Conservation (phyloP, 139 green algal genomes). For the Closterium sp. region DNA sequence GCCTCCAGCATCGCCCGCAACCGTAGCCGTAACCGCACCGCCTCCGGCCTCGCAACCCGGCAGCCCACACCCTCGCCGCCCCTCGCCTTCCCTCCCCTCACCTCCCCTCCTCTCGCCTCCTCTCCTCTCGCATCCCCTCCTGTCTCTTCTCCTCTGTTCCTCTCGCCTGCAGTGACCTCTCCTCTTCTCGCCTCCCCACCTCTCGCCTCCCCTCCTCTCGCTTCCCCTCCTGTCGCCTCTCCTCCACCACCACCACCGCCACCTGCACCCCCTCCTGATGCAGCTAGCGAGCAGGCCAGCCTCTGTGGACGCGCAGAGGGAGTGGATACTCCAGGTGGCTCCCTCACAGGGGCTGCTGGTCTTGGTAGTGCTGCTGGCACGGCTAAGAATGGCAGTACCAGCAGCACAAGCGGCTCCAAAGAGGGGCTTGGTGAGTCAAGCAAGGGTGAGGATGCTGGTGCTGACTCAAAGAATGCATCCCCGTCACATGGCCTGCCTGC, state of each 20-base stretch:
- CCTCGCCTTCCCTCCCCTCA: background rate
- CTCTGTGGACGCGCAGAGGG: too few relatives aligned
- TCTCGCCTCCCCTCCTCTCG: background rate
- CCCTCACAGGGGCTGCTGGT: too few relatives aligned
- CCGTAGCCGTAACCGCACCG: conserved; percentile 21
- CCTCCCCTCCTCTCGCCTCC: background rate
- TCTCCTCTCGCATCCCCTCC: background rate
- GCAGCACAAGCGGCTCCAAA: background rate
- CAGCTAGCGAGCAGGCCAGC: background rate
- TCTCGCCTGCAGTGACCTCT: background rate
- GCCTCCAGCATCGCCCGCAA: conserved; percentile 59
- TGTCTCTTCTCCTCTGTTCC: background rate
- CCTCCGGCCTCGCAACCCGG: too few relatives aligned
- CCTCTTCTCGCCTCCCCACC: background rate
- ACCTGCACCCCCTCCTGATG: background rate
- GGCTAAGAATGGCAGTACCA: background rate
- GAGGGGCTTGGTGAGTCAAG: background rate
- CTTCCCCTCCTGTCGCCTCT: background rate
- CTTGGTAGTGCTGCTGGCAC: too few relatives aligned
- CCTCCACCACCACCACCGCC: background rate
- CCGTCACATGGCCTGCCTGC: background rate
- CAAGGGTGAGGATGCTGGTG: background rate
- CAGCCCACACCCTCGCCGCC: background rate
- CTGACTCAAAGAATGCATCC: background rate
- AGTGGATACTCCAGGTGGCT: too few relatives aligned